A percentile compares a stretch with the other conserved stretches of the same genome.
phyloP scores from a whole-genome alignment of 1,284 basidiomycete genomes.

The Marasmius sp. region DNA sequence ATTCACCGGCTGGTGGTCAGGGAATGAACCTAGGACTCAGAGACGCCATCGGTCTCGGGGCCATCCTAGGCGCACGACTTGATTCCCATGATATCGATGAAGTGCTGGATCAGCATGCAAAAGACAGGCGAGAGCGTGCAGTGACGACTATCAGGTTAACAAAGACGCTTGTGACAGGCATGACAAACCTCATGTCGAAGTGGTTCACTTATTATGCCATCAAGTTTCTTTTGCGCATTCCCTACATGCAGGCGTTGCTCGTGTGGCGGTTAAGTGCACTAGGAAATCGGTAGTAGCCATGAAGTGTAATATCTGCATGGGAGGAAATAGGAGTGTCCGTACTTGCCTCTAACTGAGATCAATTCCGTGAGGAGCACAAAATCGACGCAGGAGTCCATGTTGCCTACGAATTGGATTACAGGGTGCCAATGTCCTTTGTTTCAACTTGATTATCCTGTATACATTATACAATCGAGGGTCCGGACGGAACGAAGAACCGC shows the following conservation, averaged over 20 bases:
- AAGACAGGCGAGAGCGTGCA: neutral
- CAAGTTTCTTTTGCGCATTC: constrained; percentile 1
- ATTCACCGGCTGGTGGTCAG: constrained; percentile 41
- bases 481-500: neutral
- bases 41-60: constrained; percentile 36
- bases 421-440: too few relatives aligned
- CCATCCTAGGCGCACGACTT: constrained; percentile 18
- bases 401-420: too few relatives aligned
- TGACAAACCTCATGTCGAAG: neutral
- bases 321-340: too few relatives aligned
- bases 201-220: constrained; percentile 7
- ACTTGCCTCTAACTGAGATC: too few relatives aligned
- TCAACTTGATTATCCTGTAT: too few relatives aligned
- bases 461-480: neutral
- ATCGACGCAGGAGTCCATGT: too few relatives aligned
- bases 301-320: too few relatives aligned
- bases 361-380: too few relatives aligned
- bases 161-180: neutral
- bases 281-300: neutral
- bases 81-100: neutral
- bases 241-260: constrained; percentile 1
- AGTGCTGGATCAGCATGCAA: neutral
- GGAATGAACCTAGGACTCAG: constrained; percentile 47
- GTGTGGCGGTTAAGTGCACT: constrained; percentile 16
- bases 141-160: constrained; percentile 4